Evolutionary conservation across 257 asterid genomes (phyloP).

Genomic region (Solanum pinnatisectum): DNA sequence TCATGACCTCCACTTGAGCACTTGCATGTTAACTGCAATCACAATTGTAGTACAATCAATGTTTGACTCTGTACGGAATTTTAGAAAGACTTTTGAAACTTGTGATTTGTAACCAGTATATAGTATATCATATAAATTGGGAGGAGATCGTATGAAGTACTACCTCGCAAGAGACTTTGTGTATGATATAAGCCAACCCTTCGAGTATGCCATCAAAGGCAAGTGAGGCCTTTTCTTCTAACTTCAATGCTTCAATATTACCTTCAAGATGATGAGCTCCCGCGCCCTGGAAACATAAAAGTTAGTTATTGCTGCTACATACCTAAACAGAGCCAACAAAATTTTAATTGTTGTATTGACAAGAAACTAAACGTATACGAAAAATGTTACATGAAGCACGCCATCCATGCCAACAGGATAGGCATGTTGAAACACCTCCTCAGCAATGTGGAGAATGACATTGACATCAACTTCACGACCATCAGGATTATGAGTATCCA

Average conservation of each 20-base stretch:
- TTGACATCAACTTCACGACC: slow-evolving; percentile 35
- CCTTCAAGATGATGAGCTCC: background rate
- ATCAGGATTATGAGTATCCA: slow-evolving; percentile 52
- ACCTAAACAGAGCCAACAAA: background rate
- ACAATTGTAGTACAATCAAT: background rate
- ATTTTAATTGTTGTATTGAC: background rate
- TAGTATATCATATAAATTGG: background rate
- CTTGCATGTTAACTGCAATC: slow-evolving; percentile 52
- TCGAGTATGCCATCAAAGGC: slow-evolving; percentile 32
- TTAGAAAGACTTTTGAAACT: background rate
- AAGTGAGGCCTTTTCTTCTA: slow-evolving; percentile 31
- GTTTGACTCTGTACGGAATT: background rate
- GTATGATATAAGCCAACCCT: slow-evolving; percentile 31
- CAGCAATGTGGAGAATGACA: slow-evolving; percentile 34
- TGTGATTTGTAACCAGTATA: background rate
- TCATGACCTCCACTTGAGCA: slow-evolving; percentile 50
- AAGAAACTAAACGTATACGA: background rate
- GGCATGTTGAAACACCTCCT: slow-evolving; percentile 41
- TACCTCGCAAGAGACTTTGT: slow-evolving; percentile 66
- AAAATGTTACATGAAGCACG: slow-evolving; percentile 27
- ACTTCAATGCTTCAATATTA: slow-evolving; percentile 5
- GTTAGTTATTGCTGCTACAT: background rate
- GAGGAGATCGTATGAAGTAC: slow-evolving; percentile 9
- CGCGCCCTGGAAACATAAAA: slow-evolving; percentile 6
- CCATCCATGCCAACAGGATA: slow-evolving; percentile 52